These are phyloP conservation scores for Malus domestica DNA, from an alignment of 306 rosid genomes.

Conservation along the genomic window ASM211411v1 NC_041803.1:32845001-32845500, in stretches of 20 bases:
- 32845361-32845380: conserved; percentile 23
- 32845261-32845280: not conserved
- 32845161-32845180: conserved; percentile 71
- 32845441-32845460: conserved; percentile 71
- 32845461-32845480: conserved; percentile 33
- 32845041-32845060: not conserved
- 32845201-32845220: not conserved
- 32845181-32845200: conserved; percentile 53
- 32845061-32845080: not conserved
- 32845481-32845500: not conserved
- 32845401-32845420: conserved; percentile 67
- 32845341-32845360: not conserved
- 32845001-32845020: conserved; percentile 36
- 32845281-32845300: not conserved
- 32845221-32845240: not conserved
- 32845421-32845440: conserved; percentile 61
- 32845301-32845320: not conserved
- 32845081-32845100: conserved; percentile 24
- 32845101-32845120: conserved; percentile 63
- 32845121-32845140: conserved; percentile 63
- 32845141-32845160: conserved; percentile 55
- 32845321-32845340: not conserved
- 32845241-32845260: not conserved
- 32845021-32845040: not conserved
- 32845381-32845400: conserved; percentile 76